phyloP scores from a whole-genome alignment of 169 alveolate species.

The Eimeria praecox region DNA sequence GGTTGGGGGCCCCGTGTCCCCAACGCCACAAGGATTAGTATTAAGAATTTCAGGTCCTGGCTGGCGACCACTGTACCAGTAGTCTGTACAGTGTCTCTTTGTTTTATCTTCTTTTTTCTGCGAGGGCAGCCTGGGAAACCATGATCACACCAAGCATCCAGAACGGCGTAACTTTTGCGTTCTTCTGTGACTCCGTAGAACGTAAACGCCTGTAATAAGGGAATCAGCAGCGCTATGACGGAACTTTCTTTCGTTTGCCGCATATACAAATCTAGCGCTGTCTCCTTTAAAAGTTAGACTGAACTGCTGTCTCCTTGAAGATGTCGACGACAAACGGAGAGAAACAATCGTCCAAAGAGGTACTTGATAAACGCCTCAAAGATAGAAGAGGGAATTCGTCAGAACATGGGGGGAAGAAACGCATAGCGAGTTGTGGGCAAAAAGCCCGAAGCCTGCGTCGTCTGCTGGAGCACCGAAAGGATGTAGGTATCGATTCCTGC shows the following conservation, averaged over 20 bases:
- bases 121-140: background rate
- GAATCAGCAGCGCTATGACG: background rate
- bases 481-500: conserved; percentile 9
- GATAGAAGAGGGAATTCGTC: background rate
- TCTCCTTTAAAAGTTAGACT: background rate
- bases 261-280: background rate
- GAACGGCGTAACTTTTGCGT: background rate
- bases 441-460: conserved; percentile 73
- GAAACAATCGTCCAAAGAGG: background rate
- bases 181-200: background rate
- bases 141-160: background rate
- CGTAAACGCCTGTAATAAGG: background rate
- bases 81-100: background rate
- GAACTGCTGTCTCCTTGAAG: background rate
- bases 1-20: conserved; percentile 20
- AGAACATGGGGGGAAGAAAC: conserved; percentile 7
- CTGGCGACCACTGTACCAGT: background rate
- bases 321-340: conserved; percentile 9
- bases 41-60: background rate
- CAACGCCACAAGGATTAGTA: background rate
- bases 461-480: conserved; percentile 50
- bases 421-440: conserved; percentile 62
- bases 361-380: background rate
- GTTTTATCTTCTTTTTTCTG: background rate
- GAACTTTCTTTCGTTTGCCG: background rate